Base-by-base conservation (phyloP, 2,329 filamentous ascomycete genomes). In the Xylariales sp. region DNA sequence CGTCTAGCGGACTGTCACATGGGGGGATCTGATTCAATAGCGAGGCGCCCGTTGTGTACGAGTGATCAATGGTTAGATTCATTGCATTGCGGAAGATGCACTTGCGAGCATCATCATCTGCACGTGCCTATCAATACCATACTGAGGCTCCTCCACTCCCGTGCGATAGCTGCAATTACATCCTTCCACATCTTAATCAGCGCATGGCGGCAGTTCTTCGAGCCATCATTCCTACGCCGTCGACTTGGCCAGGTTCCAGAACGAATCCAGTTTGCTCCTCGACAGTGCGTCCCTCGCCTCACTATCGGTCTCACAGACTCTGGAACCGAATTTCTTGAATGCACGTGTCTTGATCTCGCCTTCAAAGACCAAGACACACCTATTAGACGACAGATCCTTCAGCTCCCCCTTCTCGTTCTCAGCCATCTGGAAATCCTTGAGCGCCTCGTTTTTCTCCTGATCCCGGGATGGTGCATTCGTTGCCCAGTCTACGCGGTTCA, bases 401-500 rank as follows among this genome's bases (percentile, higher is more conserved):
- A 93, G 65, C 32, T 83, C 75, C 2, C 88, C 88, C 8, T 81
- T 74, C 44, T 89, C 86, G 55, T 90, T 84, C 55, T 93, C 79
- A 2, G 87, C 81, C 46, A 83, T 78, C 35, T 96, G 71, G 88
- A 89, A 96, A 32, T 82, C 72, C 14, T 81, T 80, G 34, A 82
- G 72, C 1, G 77, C 75, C 44, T 42, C 42, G 27, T 75, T 71
- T 43, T 82, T 82, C 45, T 81, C 73, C 37, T 73, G 74, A 31
- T 80, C 68, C 28, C 74, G 73, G 0, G 89, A 83, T 3, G 82
- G 81, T 0, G 80, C 76, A 53, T 95, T 95, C 59, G 97, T 90
- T 3, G 85, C 86, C 93, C 94, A 98, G 62, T 95, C 85, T 56
- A 97, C 89, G 35, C 93, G 88, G 52, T 91, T 84, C 31, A 94